A percentile compares a stretch with the other conserved stretches of the same genome.
Conservation (phyloP, 768 basidiomycete species). For the Boletus reticulatus region DNA sequence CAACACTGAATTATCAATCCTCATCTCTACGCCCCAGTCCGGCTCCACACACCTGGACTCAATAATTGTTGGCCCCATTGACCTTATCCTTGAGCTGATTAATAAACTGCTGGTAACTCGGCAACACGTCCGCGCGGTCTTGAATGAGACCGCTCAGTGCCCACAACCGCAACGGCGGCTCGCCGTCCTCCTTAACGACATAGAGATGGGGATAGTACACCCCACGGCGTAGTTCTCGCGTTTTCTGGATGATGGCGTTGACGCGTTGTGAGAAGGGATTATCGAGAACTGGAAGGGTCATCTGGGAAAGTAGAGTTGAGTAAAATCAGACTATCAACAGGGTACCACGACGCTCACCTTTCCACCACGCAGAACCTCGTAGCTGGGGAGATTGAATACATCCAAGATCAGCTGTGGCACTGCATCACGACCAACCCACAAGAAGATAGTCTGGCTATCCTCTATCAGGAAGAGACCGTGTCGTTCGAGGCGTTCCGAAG, state of each 20-base stretch:
- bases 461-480: constrained; percentile 97
- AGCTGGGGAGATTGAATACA: constrained; percentile 87
- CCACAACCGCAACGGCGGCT: constrained; percentile 92
- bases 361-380: constrained; percentile 88
- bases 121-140: constrained; percentile 91
- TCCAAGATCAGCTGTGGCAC: constrained; percentile 94
- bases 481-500: constrained; percentile 91
- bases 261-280: constrained; percentile 96
- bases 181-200: constrained; percentile 97
- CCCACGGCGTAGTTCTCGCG: constrained; percentile 89
- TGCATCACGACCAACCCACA: constrained; percentile 97
- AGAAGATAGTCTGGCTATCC: constrained; percentile 96
- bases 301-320: constrained; percentile 41
- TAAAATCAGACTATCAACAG: not conserved
- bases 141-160: constrained; percentile 92
- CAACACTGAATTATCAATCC: not conserved
- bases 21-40: not conserved
- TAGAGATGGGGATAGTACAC: constrained; percentile 94
- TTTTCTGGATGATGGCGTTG: constrained; percentile 92
- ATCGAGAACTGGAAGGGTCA: constrained; percentile 84
- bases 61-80: constrained; percentile 35
- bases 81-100: constrained; percentile 85
- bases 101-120: constrained; percentile 96
- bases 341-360: constrained; percentile 53
- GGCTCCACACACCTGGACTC: not conserved